phyloP scores from a whole-genome alignment of 1,284 basidiomycete genomes.

The Sanguinoderma infundibulare region DNA sequence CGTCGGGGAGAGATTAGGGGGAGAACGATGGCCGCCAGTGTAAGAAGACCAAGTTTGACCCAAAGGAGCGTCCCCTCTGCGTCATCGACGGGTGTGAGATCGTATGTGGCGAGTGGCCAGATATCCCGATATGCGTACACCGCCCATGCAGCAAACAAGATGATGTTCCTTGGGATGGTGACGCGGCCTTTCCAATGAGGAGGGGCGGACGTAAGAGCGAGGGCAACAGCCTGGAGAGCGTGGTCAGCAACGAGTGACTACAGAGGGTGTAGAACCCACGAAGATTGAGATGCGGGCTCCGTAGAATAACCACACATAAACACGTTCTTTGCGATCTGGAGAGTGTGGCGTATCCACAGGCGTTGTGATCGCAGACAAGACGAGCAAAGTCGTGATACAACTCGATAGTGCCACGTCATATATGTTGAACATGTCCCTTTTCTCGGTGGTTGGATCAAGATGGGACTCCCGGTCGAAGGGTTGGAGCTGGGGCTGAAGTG shows the following conservation, averaged over 20 bases:
- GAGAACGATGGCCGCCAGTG: slow-evolving; percentile 45
- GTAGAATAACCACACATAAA: background rate
- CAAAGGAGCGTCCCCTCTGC: slow-evolving; percentile 38
- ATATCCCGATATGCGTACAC: slow-evolving; percentile 55
- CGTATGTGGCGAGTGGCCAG: slow-evolving; percentile 50
- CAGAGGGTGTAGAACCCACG: background rate
- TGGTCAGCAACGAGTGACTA: background rate
- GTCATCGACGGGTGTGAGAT: slow-evolving; percentile 43
- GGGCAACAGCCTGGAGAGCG: background rate
- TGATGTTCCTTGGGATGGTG: slow-evolving; percentile 19
- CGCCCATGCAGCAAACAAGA: slow-evolving; percentile 43
- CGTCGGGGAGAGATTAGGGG: slow-evolving; percentile 48
- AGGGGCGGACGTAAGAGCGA: background rate
- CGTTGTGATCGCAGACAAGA: background rate
- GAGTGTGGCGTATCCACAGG: background rate
- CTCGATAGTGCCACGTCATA: background rate
- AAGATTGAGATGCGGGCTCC: background rate
- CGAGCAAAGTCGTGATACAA: background rate
- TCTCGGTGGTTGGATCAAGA: background rate
- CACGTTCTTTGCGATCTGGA: background rate
- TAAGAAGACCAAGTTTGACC: slow-evolving; percentile 42
- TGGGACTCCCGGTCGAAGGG: background rate
- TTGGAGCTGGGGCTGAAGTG: background rate
- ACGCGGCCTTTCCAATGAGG: background rate
- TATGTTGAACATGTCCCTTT: background rate